Base-by-base conservation (phyloP, 805 yeast genomes). In the Kuraishia cidri region DNA sequence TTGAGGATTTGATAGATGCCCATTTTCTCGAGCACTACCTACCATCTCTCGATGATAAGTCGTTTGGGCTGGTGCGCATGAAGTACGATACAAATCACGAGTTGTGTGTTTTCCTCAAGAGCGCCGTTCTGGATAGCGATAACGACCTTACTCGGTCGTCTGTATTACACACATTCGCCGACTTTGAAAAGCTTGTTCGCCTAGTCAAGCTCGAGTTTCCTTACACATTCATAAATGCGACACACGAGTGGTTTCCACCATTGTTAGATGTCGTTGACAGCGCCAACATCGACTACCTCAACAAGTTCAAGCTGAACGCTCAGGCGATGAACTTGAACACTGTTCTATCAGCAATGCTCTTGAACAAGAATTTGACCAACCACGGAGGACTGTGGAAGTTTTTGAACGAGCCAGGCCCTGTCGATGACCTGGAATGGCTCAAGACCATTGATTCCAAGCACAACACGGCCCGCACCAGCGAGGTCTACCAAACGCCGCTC, bases 321-420 rank as follows among this genome's bases (percentile, higher is more conserved):
- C 51, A 72, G 23, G 48, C 75, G 14, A 62, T 65, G 24, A 54
- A 59, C 23, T 40, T 79, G 23, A 79, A 79, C 41, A 40, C 66
- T 6, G 55, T 76, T 23, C 46, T 81, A 10, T 52, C 62, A 13
- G 48, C 62, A n/a, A 39, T 76, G 4, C 37, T 55, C 5, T 48
- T 56, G 27, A 74, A 59, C 40, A 57, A 58, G 10, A 48, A 57
- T 4, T 45, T 60, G 12, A 30, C 46, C 4, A 45, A 54, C 4
- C 59, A 63, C 37, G 66, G 56, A 21, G 41, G 64, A 7, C 24
- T 70, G 6, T 60, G 66, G 65, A 66, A 63, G 32, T 71, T 70
- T 41, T 44, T 64, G 21, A 43, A 54, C 3, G 43, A 48, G 9
- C 49, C 55, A 6, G 54, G 49, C 1, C 43, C 50, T 10, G 24